phyloP scores from a whole-genome alignment of 352 stramenopile species.

The Elongisporangium undulatum region DNA sequence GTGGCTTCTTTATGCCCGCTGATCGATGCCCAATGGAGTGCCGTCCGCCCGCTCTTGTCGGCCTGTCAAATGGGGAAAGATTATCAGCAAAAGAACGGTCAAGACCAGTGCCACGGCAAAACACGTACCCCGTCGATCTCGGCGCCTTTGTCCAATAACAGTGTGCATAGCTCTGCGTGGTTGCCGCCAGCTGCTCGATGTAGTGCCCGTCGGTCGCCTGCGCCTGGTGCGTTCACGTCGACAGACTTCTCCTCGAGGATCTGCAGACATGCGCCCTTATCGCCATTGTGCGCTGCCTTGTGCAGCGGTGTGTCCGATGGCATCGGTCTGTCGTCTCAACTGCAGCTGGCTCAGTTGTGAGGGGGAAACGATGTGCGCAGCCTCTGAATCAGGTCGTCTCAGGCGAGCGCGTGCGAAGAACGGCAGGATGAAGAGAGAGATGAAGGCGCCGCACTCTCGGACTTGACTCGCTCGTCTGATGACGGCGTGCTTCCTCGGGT shows the following conservation, averaged over 20 bases:
- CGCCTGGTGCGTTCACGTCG: constrained; percentile 84
- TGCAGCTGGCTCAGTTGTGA: not conserved
- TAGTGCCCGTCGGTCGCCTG: constrained; percentile 81
- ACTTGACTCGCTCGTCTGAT: not conserved
- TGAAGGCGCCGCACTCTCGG: not conserved
- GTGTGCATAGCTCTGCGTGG: constrained; percentile 84
- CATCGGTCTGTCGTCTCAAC: constrained; percentile 29
- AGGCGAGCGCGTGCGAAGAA: not conserved
- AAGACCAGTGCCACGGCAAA: constrained; percentile 2
- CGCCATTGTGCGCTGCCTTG: constrained; percentile 89
- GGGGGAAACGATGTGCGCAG: not conserved
- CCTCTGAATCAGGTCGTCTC: too few relatives aligned
- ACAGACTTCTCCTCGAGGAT: constrained; percentile 87
- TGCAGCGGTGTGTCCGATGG: constrained; percentile 87
- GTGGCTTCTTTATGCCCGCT: constrained; percentile 91
- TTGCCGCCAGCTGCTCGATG: constrained; percentile 87
- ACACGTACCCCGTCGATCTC: constrained; percentile 79
- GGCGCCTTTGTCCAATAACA: constrained; percentile 83
- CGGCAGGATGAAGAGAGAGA: not conserved
- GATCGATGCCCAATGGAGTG: constrained; percentile 91
- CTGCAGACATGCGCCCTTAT: constrained; percentile 83
- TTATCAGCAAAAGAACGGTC: not conserved
- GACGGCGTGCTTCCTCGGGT: not conserved
- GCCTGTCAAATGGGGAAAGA: constrained; percentile 44
- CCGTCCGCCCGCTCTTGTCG: constrained; percentile 91